phyloP scores from a whole-genome alignment of 257 asterid species.

The Verbena officinalis region DNA sequence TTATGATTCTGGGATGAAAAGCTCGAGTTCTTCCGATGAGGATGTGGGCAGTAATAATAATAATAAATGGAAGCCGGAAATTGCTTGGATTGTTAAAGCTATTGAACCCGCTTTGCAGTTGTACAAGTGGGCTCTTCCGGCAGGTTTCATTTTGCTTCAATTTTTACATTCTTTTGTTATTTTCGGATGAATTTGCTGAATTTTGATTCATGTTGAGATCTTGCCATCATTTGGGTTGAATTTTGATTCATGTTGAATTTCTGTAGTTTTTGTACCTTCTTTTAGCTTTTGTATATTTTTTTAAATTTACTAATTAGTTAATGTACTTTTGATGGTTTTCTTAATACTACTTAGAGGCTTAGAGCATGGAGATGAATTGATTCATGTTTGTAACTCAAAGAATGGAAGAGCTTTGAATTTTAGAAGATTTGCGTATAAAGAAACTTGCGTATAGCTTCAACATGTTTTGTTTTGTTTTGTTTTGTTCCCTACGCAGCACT shows the following conservation, averaged over 20 bases:
- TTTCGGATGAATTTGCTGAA: not conserved
- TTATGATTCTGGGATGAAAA: slow-evolving; percentile 30
- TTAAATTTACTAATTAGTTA: not conserved
- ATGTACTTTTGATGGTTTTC: not conserved
- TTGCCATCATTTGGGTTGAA: not conserved
- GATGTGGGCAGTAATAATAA: slow-evolving; percentile 32
- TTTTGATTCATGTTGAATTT: not conserved
- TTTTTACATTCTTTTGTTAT: not conserved
- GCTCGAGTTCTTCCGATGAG: slow-evolving; percentile 44
- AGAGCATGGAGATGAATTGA: not conserved
- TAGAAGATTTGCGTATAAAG: too few species aligned
- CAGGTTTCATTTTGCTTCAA: slow-evolving; percentile 42
- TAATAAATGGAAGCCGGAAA: slow-evolving; percentile 74
- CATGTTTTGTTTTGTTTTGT: too few species aligned
- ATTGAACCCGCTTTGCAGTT: slow-evolving; percentile 90
- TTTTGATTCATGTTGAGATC: not conserved
- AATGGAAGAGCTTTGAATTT: too few species aligned
- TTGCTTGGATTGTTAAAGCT: slow-evolving; percentile 83
- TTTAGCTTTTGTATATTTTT: not conserved
- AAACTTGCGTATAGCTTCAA: too few species aligned
- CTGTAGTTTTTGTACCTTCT: not conserved
- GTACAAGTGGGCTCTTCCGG: slow-evolving; percentile 77
- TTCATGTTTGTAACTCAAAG: not conserved
- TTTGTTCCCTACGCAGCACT: too few species aligned
- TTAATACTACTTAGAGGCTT: not conserved